Conservation (phyloP, 2,329 filamentous ascomycete genomes). For the Exophiala alcalophila region DNA sequence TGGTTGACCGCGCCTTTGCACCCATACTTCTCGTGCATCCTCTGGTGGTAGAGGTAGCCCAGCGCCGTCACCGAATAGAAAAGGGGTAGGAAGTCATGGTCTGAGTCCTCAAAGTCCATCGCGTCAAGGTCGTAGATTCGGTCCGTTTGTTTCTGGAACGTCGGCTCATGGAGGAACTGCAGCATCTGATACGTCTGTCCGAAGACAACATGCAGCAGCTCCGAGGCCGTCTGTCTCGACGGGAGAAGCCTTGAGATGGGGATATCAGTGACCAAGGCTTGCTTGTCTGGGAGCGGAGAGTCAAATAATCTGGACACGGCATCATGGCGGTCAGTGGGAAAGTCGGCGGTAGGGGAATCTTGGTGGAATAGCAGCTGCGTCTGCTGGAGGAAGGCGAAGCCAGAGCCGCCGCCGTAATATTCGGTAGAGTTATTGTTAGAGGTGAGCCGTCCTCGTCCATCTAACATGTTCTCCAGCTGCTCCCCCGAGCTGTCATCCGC, state of each 20-base stretch:
- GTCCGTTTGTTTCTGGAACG: constrained; percentile 19
- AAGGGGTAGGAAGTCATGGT: constrained; percentile 23
- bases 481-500: constrained; percentile 11
- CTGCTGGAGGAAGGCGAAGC: constrained; percentile 23
- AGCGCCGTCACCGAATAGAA: constrained; percentile 21
- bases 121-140: constrained; percentile 23
- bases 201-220: constrained; percentile 19
- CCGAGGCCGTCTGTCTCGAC: constrained; percentile 15
- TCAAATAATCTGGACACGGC: constrained; percentile 23
- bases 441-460: constrained; percentile 18
- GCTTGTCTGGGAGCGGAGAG: constrained; percentile 20
- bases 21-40: constrained; percentile 18
- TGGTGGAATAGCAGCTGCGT: constrained; percentile 19
- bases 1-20: constrained; percentile 20
- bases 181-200: constrained; percentile 18
- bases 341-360: constrained; percentile 5
- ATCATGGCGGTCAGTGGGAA: neutral
- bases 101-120: constrained; percentile 18
- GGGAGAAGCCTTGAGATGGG: constrained; percentile 17
- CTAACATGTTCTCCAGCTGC: constrained; percentile 26
- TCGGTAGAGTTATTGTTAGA: constrained; percentile 12
- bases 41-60: constrained; percentile 22
- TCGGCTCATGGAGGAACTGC: constrained; percentile 20
- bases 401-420: constrained; percentile 24
- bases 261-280: constrained; percentile 8